Percentiles rank a stretch among this genome's conserved stretches.
Evolutionary conservation across 2,329 filamentous ascomycete species (phyloP).

Genomic region (Rhytidhysteron rufulum): DNA sequence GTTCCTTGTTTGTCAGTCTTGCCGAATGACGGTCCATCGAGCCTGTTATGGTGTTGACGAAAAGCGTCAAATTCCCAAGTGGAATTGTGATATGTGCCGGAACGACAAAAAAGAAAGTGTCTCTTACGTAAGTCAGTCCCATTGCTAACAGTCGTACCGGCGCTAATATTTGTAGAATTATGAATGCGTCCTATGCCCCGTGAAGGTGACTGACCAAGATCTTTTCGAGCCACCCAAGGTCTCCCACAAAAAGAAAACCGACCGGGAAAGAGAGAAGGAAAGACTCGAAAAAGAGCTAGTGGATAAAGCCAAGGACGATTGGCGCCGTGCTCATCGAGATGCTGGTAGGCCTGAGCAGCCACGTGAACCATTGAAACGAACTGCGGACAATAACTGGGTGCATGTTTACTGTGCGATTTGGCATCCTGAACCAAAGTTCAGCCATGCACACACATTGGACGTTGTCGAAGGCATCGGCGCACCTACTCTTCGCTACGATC

Average conservation of each 20-base stretch:
- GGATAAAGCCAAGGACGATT: slow-evolving; percentile 73
- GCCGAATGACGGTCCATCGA: slow-evolving; percentile 85
- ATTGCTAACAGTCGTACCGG: not conserved
- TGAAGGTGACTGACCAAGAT: slow-evolving; percentile 76
- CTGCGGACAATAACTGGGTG: slow-evolving; percentile 96
- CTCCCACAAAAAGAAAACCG: slow-evolving; percentile 82
- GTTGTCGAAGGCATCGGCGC: slow-evolving; percentile 77
- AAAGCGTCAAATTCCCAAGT: slow-evolving; percentile 68
- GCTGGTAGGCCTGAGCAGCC: slow-evolving; percentile 79
- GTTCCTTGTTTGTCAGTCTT: slow-evolving; percentile 73
- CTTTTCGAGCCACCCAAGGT: slow-evolving; percentile 78
- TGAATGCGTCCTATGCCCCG: slow-evolving; percentile 86
- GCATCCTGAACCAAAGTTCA: slow-evolving; percentile 90
- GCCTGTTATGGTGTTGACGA: slow-evolving; percentile 87
- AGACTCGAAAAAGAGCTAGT: slow-evolving; percentile 80
- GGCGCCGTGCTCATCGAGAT: slow-evolving; percentile 77
- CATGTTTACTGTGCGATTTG: slow-evolving; percentile 91
- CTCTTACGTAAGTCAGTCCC: slow-evolving; percentile 65
- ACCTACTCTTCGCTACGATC: slow-evolving; percentile 75
- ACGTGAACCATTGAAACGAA: slow-evolving; percentile 87
- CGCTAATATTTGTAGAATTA: slow-evolving; percentile 59
- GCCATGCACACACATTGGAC: slow-evolving; percentile 74
- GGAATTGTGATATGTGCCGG: slow-evolving; percentile 92
- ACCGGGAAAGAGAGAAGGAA: slow-evolving; percentile 88
- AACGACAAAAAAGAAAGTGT: slow-evolving; percentile 91